Percentiles rank a stretch among this genome's conserved stretches.
Evolutionary conservation across 768 basidiomycete species (phyloP).

Genomic region (Pleurotus salmoneostramineus): DNA sequence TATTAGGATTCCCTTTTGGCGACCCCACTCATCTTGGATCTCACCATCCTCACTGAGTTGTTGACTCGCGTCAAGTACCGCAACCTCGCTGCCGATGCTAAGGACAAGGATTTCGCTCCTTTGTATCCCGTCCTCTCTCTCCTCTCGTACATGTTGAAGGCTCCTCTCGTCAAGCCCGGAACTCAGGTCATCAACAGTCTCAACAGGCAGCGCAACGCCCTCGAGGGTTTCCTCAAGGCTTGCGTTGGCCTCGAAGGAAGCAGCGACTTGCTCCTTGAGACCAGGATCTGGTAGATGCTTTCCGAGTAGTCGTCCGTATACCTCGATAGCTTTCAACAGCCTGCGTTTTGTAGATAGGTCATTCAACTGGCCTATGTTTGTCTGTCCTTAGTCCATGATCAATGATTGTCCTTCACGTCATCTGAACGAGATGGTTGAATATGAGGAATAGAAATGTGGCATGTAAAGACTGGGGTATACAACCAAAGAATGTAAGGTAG

Average conservation of each 20-base stretch:
- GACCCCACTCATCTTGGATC: constrained; percentile 92
- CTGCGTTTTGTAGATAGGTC: background rate
- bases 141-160: constrained; percentile 96
- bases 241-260: constrained; percentile 84
- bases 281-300: constrained; percentile 75
- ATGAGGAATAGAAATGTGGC: too few species aligned
- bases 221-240: constrained; percentile 92
- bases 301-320: background rate
- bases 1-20: constrained; percentile 88
- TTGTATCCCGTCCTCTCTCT: constrained; percentile 91
- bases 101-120: constrained; percentile 65
- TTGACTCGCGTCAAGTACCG: constrained; percentile 92
- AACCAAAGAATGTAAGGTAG: too few species aligned
- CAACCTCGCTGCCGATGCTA: constrained; percentile 32
- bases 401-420: background rate
- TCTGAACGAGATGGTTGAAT: background rate
- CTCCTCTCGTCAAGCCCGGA: constrained; percentile 93
- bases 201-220: constrained; percentile 90
- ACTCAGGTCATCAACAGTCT: constrained; percentile 94
- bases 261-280: constrained; percentile 82
- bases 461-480: too few species aligned
- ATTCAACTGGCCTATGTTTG: constrained; percentile 2
- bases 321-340: background rate
- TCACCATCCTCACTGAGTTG: constrained; percentile 90
- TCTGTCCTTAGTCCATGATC: background rate